Evolutionary conservation across 2,329 filamentous ascomycete genomes (phyloP).

Genomic region (Plenodomus tracheiphilus): DNA sequence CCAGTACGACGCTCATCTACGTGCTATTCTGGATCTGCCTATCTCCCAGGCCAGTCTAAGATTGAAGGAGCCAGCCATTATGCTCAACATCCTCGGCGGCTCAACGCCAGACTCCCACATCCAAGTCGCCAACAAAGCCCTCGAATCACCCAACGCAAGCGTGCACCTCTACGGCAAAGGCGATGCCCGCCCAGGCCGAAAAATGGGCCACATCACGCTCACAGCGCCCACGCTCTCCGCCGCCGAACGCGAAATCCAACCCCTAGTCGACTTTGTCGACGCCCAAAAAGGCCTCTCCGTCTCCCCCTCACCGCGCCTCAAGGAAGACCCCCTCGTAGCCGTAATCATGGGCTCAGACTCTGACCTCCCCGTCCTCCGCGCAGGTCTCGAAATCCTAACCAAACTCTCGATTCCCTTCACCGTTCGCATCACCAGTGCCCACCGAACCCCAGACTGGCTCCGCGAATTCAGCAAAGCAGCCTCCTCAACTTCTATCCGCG

Average conservation of each 20-base stretch:
- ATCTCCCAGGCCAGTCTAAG: slow-evolving; percentile 55
- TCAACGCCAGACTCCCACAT: slow-evolving; percentile 67
- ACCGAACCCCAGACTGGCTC: slow-evolving; percentile 55
- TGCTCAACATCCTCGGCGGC: slow-evolving; percentile 58
- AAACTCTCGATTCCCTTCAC: slow-evolving; percentile 74
- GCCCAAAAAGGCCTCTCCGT: slow-evolving; percentile 52
- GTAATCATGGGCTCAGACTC: slow-evolving; percentile 86
- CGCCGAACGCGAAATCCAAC: slow-evolving; percentile 69
- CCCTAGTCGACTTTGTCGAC: slow-evolving; percentile 69
- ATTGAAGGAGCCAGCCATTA: slow-evolving; percentile 66
- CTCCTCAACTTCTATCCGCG: slow-evolving; percentile 41
- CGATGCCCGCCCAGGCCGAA: slow-evolving; percentile 79
- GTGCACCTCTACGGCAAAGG: slow-evolving; percentile 93
- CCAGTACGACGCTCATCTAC: slow-evolving; percentile 89
- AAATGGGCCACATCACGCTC: slow-evolving; percentile 93
- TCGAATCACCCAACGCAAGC: slow-evolving; percentile 61
- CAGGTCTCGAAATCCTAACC: slow-evolving; percentile 67
- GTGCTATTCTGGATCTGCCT: slow-evolving; percentile 75
- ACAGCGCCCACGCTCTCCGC: slow-evolving; percentile 69
- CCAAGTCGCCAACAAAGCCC: slow-evolving; percentile 59
- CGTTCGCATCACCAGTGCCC: slow-evolving; percentile 75
- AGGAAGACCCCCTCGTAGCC: slow-evolving; percentile 62
- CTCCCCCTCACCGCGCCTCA: slow-evolving; percentile 14
- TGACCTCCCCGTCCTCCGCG: slow-evolving; percentile 69
- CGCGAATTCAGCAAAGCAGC: slow-evolving; percentile 49